Conservation (phyloP, 2,329 filamentous ascomycete species). For the Dactylonectria macrodidyma region DNA sequence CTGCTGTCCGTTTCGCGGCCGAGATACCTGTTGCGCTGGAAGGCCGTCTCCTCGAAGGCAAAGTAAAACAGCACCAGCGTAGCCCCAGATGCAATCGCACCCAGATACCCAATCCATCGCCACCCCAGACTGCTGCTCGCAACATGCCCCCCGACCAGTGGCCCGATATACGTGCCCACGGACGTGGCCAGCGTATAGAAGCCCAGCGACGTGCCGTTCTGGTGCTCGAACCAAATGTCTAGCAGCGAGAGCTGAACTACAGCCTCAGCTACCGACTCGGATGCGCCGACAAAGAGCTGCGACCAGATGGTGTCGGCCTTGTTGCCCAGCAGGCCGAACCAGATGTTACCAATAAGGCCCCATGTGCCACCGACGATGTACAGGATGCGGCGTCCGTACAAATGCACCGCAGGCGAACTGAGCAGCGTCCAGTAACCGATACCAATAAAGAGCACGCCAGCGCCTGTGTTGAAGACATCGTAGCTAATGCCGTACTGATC, state of each 20-base stretch:
- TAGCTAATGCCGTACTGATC: conserved; percentile 66
- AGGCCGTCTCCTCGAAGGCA: conserved; percentile 67
- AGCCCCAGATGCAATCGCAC: conserved; percentile 63
- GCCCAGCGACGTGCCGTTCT: conserved; percentile 67
- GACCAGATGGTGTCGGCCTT: conserved; percentile 66
- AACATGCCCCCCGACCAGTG: conserved; percentile 67
- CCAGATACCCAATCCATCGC: conserved; percentile 69
- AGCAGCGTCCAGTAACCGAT: conserved; percentile 71
- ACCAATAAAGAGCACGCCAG: conserved; percentile 68
- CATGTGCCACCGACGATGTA: conserved; percentile 67
- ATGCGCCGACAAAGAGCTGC: conserved; percentile 71
- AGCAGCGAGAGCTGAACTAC: conserved; percentile 70
- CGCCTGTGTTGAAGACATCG: conserved; percentile 68
- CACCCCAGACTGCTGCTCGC: conserved; percentile 63
- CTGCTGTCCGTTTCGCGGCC: conserved; percentile 33
- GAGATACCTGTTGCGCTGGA: conserved; percentile 60
- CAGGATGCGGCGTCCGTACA: conserved; percentile 69
- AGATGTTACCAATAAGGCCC: conserved; percentile 66
- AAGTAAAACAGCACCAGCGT: conserved; percentile 66
- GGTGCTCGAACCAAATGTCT: conserved; percentile 72
- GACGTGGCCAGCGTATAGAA: conserved; percentile 70
- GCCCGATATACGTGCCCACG: conserved; percentile 70
- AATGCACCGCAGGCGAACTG: conserved; percentile 65
- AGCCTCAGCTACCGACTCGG: conserved; percentile 70
- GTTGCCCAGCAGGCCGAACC: conserved; percentile 64